Evolutionary conservation across 2,329 filamentous ascomycete species (phyloP).

Genomic region (Stagonosporopsis chrysanthemi): DNA sequence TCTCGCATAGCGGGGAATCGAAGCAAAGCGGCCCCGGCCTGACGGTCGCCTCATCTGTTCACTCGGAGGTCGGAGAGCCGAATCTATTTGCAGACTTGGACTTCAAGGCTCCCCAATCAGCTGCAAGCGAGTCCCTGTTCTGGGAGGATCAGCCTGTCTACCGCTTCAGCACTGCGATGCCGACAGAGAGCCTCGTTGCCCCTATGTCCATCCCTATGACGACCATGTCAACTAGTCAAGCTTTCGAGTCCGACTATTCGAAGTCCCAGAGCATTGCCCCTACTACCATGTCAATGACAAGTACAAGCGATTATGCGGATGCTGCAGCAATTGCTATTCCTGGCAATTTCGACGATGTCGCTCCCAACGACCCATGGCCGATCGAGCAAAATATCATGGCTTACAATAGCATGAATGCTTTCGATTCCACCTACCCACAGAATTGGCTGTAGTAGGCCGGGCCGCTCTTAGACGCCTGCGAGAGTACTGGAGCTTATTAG

Average conservation of each 20-base stretch:
- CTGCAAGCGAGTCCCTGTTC: slow-evolving; percentile 44
- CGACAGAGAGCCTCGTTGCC: slow-evolving; percentile 32
- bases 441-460: slow-evolving; percentile 41
- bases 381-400: slow-evolving; percentile 37
- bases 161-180: slow-evolving; percentile 36
- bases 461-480: slow-evolving; percentile 43
- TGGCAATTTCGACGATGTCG: slow-evolving; percentile 39
- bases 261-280: slow-evolving; percentile 35
- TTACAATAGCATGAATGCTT: slow-evolving; percentile 34
- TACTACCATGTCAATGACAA: slow-evolving; percentile 34
- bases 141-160: slow-evolving; percentile 50
- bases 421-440: slow-evolving; percentile 37
- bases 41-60: slow-evolving; percentile 51
- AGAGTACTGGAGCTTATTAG: slow-evolving; percentile 20
- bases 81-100: slow-evolving; percentile 47
- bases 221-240: slow-evolving; percentile 32
- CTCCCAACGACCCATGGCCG: slow-evolving; percentile 42
- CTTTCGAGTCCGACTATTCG: slow-evolving; percentile 41
- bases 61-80: slow-evolving; percentile 51
- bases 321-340: slow-evolving; percentile 44
- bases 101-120: slow-evolving; percentile 39
- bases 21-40: slow-evolving; percentile 51
- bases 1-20: slow-evolving; percentile 52
- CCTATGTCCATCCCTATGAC: slow-evolving; percentile 37
- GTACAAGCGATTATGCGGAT: slow-evolving; percentile 35